Conservation (phyloP, 2,329 filamentous ascomycete species). For the Pseudogymnoascus sp. region DNA sequence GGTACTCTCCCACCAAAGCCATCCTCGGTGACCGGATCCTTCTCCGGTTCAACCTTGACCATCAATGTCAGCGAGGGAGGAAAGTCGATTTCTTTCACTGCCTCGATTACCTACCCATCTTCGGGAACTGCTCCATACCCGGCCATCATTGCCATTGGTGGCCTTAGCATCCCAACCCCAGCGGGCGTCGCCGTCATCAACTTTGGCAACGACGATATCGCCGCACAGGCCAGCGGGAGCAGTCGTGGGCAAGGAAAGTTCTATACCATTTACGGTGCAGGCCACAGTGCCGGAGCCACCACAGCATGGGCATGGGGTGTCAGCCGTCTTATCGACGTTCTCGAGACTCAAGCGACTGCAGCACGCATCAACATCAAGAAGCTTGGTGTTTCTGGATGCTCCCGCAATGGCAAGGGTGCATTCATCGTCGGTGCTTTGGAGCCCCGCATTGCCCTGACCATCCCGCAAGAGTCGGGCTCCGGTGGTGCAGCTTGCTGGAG, state of each 20-base stretch:
- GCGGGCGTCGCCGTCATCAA: slow-evolving; percentile 46
- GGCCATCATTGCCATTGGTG: slow-evolving; percentile 49
- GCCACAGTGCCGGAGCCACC: slow-evolving; percentile 47
- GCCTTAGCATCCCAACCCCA: slow-evolving; percentile 45
- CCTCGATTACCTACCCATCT: slow-evolving; percentile 34
- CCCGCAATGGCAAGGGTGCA: slow-evolving; percentile 55
- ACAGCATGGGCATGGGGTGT: slow-evolving; percentile 58
- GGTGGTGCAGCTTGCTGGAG: slow-evolving; percentile 55
- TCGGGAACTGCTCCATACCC: slow-evolving; percentile 40
- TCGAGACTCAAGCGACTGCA: slow-evolving; percentile 39
- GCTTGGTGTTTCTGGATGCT: slow-evolving; percentile 53
- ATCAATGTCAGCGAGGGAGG: slow-evolving; percentile 36
- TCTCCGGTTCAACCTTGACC: slow-evolving; percentile 35
- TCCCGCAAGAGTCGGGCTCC: slow-evolving; percentile 54
- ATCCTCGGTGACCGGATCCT: slow-evolving; percentile 37
- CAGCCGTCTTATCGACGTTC: slow-evolving; percentile 49
- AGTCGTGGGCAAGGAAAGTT: slow-evolving; percentile 50
- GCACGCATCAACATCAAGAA: slow-evolving; percentile 38
- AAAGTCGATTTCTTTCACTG: slow-evolving; percentile 38
- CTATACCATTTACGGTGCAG: slow-evolving; percentile 48
- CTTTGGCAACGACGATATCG: slow-evolving; percentile 51
- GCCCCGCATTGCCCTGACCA: slow-evolving; percentile 48
- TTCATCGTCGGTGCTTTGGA: slow-evolving; percentile 52
- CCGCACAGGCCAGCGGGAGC: slow-evolving; percentile 35
- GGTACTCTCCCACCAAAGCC: slow-evolving; percentile 39